A percentile compares a stretch with the other conserved stretches of the same genome.
Conservation (phyloP, 2,329 filamentous ascomycete species). For the Meredithiella fracta region DNA sequence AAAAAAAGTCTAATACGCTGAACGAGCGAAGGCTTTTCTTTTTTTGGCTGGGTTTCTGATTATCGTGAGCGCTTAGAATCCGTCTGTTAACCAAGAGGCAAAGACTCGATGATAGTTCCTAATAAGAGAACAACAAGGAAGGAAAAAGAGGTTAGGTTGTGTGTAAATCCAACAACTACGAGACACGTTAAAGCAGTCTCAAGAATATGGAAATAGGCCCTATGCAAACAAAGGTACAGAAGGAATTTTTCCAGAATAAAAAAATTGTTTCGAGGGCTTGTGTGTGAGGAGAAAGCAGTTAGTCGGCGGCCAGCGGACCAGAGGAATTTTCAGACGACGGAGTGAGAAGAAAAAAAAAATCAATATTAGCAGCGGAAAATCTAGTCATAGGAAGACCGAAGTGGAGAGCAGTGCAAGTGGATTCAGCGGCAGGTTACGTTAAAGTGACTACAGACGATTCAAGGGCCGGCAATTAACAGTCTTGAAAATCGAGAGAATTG, state of each 20-base stretch:
- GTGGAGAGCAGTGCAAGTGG: neutral
- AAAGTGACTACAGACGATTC: neutral
- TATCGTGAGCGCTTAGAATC: neutral
- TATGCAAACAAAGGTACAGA: neutral
- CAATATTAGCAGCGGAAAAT: neutral
- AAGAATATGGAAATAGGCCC: neutral
- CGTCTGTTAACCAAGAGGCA: neutral
- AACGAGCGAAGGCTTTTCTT: neutral
- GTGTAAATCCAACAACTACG: neutral
- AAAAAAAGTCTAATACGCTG: neutral
- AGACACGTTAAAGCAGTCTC: neutral
- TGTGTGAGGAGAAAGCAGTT: neutral
- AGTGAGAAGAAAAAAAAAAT: neutral
- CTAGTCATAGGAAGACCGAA: neutral
- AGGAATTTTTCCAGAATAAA: conserved; percentile 6
- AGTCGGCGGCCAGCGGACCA: neutral
- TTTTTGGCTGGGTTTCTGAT: neutral
- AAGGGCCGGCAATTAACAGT: neutral
- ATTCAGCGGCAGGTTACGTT: neutral
- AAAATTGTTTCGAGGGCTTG: conserved; percentile 3
- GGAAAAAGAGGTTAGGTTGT: neutral
- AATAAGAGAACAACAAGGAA: too few species aligned
- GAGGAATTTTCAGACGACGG: neutral
- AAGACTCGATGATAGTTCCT: too few species aligned
- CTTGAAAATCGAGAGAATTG: too few species aligned